Conservation (phyloP, 306 rosid genomes). For the Mimosa pudica region DNA sequence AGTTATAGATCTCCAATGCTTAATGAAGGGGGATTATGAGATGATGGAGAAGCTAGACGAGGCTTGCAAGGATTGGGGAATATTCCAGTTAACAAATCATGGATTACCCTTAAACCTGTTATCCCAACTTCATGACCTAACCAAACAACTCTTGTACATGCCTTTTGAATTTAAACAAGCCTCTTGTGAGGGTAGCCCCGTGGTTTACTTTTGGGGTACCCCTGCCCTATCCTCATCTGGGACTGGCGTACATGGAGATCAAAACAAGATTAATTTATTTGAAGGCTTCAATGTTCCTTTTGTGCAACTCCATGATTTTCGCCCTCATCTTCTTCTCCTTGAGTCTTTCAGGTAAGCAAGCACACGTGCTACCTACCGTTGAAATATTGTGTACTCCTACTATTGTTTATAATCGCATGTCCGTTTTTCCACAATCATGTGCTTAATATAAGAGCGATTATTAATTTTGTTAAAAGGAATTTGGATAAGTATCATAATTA, state of each 20-base stretch:
- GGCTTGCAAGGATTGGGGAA: conserved; percentile 62
- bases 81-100: conserved; percentile 70
- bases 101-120: conserved; percentile 55
- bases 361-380: not conserved
- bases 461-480: too few species aligned
- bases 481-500: too few species aligned
- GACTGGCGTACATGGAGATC: conserved; percentile 20
- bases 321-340: conserved; percentile 29
- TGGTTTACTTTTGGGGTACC: conserved; percentile 54
- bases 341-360: conserved; percentile 43
- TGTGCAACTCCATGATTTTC: conserved; percentile 36
- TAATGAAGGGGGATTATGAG: conserved; percentile 1
- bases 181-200: conserved; percentile 34
- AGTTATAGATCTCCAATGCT: conserved; percentile 45
- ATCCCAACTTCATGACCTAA: conserved; percentile 36
- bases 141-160: conserved; percentile 40
- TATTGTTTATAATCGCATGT: too few species aligned
- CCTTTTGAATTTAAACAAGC: conserved; percentile 53
- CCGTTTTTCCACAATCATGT: too few species aligned
- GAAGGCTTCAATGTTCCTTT: conserved; percentile 52
- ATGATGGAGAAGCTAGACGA: conserved; percentile 33
- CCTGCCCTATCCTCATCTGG: conserved; percentile 52
- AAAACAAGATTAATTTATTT: conserved; percentile 42
- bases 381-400: too few species aligned
- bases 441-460: too few species aligned